A percentile compares a stretch with the other conserved stretches of the same genome.
Conservation (phyloP, 2,329 filamentous ascomycete species). For the Fusarium sp. region DNA sequence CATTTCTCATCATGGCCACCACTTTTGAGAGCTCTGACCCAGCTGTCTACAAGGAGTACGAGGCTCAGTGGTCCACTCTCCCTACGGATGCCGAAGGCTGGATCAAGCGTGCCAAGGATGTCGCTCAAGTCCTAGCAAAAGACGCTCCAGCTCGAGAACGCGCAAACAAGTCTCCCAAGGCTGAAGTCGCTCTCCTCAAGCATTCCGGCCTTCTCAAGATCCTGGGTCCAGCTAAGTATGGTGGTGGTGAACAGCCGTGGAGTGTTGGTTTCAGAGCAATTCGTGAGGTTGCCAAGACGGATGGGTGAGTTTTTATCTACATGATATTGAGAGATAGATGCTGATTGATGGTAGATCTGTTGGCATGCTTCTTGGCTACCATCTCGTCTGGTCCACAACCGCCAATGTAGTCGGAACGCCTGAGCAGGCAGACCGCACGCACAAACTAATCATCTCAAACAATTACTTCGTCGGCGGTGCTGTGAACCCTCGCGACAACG, state of each 20-base stretch:
- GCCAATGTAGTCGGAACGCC: slow-evolving; percentile 10
- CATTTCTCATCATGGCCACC: neutral
- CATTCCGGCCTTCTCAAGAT: slow-evolving; percentile 54
- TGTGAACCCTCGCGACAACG: slow-evolving; percentile 72
- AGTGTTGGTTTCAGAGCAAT: slow-evolving; percentile 67
- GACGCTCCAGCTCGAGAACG: slow-evolving; percentile 46
- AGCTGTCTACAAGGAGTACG: slow-evolving; percentile 51
- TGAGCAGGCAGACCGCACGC: slow-evolving; percentile 67
- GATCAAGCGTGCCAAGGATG: slow-evolving; percentile 47
- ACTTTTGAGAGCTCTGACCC: slow-evolving; percentile 47
- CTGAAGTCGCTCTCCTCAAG: slow-evolving; percentile 55
- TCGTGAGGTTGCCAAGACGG: slow-evolving; percentile 70
- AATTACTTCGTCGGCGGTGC: slow-evolving; percentile 75
- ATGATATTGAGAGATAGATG: fast-evolving
- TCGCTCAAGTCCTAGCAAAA: slow-evolving; percentile 4
- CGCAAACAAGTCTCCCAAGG: slow-evolving; percentile 53
- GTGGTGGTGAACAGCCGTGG: slow-evolving; percentile 57
- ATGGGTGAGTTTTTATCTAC: slow-evolving; percentile 57
- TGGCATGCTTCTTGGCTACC: slow-evolving; percentile 62
- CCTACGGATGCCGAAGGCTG: slow-evolving; percentile 49
- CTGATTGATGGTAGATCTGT: slow-evolving; percentile 55
- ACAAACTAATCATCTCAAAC: slow-evolving; percentile 68
- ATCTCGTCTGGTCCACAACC: slow-evolving; percentile 15
- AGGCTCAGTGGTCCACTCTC: slow-evolving; percentile 48
- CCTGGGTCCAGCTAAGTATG: slow-evolving; percentile 53